phyloP scores from a whole-genome alignment of 2,329 filamentous ascomycete genomes.

The Alternaria sp. region DNA sequence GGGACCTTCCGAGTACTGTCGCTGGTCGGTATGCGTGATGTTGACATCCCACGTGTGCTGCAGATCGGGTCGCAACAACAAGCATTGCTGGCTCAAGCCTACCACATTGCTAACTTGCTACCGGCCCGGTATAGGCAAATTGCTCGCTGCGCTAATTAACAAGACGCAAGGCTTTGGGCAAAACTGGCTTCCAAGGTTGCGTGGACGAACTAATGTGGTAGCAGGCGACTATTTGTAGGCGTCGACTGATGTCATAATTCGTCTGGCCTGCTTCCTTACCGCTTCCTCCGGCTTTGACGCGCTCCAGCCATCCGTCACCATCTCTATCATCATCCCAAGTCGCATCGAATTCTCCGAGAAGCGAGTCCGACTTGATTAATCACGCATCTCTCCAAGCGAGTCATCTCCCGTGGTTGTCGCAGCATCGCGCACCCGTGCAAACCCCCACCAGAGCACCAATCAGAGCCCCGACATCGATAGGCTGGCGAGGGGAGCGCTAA shows the following conservation, averaged over 20 bases:
- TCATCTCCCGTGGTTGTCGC: slow-evolving; percentile 20
- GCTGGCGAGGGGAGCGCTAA: slow-evolving; percentile 45
- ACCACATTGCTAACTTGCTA: background rate
- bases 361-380: background rate
- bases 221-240: slow-evolving; percentile 7
- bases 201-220: slow-evolving; percentile 9
- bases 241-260: slow-evolving; percentile 16
- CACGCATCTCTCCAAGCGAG: slow-evolving; percentile 8
- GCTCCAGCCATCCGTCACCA: slow-evolving; percentile 5
- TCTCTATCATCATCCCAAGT: background rate
- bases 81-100: slow-evolving; percentile 1
- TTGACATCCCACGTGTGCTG: background rate
- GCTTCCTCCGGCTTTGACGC: slow-evolving; percentile 8
- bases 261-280: slow-evolving; percentile 19
- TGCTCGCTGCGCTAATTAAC: background rate
- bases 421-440: slow-evolving; percentile 18
- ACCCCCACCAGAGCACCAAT: slow-evolving; percentile 34
- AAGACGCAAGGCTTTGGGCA: slow-evolving; percentile 1
- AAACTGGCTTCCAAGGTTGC: slow-evolving; percentile 1
- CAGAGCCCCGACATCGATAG: slow-evolving; percentile 32
- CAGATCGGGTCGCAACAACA: background rate
- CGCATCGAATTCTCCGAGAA: slow-evolving; percentile 9
- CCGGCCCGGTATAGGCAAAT: background rate
- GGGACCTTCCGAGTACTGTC: background rate
- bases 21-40: background rate